Base-by-base conservation (phyloP, 1,284 basidiomycete genomes). In the Ceratobasidium sp. region DNA sequence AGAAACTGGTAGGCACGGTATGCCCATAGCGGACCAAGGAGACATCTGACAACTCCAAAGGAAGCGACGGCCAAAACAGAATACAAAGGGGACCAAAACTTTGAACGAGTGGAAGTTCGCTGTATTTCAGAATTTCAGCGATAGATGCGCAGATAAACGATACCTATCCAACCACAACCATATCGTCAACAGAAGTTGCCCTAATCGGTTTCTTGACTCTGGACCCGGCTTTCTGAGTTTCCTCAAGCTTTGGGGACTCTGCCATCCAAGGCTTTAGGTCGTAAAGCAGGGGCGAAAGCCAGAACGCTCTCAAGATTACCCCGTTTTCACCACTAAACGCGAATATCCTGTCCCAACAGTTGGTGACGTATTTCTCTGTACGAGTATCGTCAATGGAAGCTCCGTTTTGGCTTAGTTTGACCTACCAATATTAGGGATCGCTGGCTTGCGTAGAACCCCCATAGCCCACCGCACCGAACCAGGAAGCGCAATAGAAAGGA, bases 151-250 rank as follows among this genome's bases (percentile, higher is more conserved):
- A 44, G 8, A 44, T 11, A 8, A 44, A 44, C 15, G 44, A 44
- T 44, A 44, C 15, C 15, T 83, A 13, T 81, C 80, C 4, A n/a
- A 76, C 86, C 85, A 87, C 56, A 13, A 32, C 25, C 22, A 29
- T 29, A 32, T 57, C n/a, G 4, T 25, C 54, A 29, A 29, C 25
- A 8, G 51, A 52, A 15, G 6, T 32, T 6, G 43, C 6, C 43
- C 43, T 44, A 44, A 44, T 44, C 15, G 6, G 43, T 57, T 57
- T 25, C 54, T 15, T 25, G 29, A 25, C 25, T 57, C 54, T 57
- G 3, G 54, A 7, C 22, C 25, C 15, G 22, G 15, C 25, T 25
- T 57, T 32, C n/a, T 57, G 54, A 9, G 29, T 25, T 2, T 29
- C 15, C 22, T 25, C 54, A 32, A 15, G 54, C 9, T 32, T 15